phyloP scores from a whole-genome alignment of 73 alveolate genomes.

The Blepharisma japonicum region DNA sequence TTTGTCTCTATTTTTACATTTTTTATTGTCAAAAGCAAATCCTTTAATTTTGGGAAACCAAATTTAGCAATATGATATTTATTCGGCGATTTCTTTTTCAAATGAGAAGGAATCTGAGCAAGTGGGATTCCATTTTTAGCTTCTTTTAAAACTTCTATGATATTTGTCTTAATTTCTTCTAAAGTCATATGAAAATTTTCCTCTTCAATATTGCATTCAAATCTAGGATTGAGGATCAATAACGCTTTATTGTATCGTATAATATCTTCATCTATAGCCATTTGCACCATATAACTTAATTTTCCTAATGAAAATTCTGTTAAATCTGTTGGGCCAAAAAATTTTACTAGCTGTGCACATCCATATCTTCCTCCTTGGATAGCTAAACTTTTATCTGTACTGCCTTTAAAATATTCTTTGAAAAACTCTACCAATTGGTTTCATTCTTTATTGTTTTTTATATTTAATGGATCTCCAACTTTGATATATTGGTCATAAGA shows the following conservation, averaged over 20 bases:
- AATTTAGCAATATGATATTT: constrained; percentile 38
- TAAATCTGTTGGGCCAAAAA: constrained; percentile 50
- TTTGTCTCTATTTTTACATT: constrained; percentile 47
- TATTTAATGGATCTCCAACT: not conserved
- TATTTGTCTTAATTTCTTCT: not conserved
- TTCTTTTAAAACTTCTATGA: not conserved
- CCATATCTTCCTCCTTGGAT: constrained; percentile 81
- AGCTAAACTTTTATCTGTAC: constrained; percentile 45
- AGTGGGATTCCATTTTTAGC: constrained; percentile 46
- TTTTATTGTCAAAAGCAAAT: constrained; percentile 40
- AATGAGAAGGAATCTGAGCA: constrained; percentile 51
- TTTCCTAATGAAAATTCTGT: constrained; percentile 53
- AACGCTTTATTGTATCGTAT: constrained; percentile 60
- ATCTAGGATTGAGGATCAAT: constrained; percentile 43
- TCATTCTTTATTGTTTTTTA: not conserved
- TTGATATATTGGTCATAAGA: constrained; percentile 26
- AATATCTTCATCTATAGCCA: constrained; percentile 65
- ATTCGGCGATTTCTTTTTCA: constrained; percentile 40
- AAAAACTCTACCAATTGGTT: not conserved
- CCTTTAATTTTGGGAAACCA: constrained; percentile 63
- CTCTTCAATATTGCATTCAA: constrained; percentile 34
- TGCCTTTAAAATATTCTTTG: not conserved
- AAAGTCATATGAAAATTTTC: not conserved
- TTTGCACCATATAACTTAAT: constrained; percentile 51
- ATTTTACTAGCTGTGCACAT: constrained; percentile 66